Evolutionary conservation across 2,329 filamentous ascomycete species (phyloP), one percentile per base, ranked within the genome.

Genomic region (Pseudogymnoascus sp.): DNA sequence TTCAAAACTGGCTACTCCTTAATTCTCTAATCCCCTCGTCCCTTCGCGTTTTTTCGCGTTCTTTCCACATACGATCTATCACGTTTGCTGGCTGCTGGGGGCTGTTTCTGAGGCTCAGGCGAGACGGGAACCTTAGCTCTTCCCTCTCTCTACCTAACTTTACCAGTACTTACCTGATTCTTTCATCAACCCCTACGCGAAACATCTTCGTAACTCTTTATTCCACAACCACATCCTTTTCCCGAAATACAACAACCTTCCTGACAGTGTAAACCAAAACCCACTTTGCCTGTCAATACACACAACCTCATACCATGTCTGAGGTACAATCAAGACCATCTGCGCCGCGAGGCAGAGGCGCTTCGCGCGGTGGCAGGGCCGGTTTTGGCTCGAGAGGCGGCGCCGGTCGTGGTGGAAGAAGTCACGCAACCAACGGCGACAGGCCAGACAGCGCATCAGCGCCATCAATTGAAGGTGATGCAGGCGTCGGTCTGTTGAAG

Each of bases 401-500:
- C 74, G 8, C 28, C 16, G 57, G 57, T 14, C 86, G 90, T 78
- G 89, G 89, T 73, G 82, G 84, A 74, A 81, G 85, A 79, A 79
- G 80, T 75, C 79, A 83, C 73, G 81, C 85, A 77, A 82, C 86
- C 76, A 96, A 96, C 77, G 88, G 90, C 78, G 87, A 92, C 75
- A 85, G 85, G 77, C 79, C 79, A 83, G 71, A 85, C 74, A 73
- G 77, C 68, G 78, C 82, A 75, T 83, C 88, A 74, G 80, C 83
- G 73, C 80, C 79, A 70, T 77, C 80, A 74, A 84, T 89, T 68
- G 86, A 88, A 74, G 93, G 98, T 73, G 89, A 96, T 76, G 90
- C 91, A 76, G 93, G 97, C 78, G 84, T 98, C 70, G 90, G 89
- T 74, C 87, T 96, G 79, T 86, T 98, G 75, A 96, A 96, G 85